A percentile compares a stretch with the other conserved stretches of the same genome.
Evolutionary conservation across 2,329 filamentous ascomycete genomes (phyloP).

Genomic region (Lasiodiplodia sp.): DNA sequence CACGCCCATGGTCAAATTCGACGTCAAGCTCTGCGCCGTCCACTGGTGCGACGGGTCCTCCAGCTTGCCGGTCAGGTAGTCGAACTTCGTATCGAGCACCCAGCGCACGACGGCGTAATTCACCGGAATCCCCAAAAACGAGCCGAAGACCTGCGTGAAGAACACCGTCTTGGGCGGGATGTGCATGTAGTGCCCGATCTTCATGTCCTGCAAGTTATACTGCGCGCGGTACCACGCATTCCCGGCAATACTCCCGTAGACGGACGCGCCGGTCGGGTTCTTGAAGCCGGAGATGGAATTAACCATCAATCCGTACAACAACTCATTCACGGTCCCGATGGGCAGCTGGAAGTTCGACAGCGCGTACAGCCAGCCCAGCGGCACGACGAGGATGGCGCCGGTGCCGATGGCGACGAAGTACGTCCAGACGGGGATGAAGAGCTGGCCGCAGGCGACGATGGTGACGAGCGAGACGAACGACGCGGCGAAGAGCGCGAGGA

Average conservation of each 20-base stretch:
- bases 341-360: constrained; percentile 63
- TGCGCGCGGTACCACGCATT: constrained; percentile 68
- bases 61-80: constrained; percentile 60
- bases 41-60: constrained; percentile 66
- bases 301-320: constrained; percentile 67
- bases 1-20: constrained; percentile 62
- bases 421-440: constrained; percentile 68
- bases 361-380: constrained; percentile 66
- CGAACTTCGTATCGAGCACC: constrained; percentile 64
- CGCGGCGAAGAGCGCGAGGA: constrained; percentile 56
- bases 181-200: constrained; percentile 71
- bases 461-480: constrained; percentile 60
- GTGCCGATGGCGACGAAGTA: constrained; percentile 64
- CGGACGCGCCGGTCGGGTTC: constrained; percentile 65
- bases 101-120: constrained; percentile 69
- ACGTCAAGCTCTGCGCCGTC: constrained; percentile 64
- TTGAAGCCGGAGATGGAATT: constrained; percentile 59
- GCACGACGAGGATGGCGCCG: constrained; percentile 63
- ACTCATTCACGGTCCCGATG: constrained; percentile 66
- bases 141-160: constrained; percentile 67
- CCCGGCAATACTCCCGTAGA: constrained; percentile 66
- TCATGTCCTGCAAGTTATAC: constrained; percentile 63
- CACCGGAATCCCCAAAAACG: constrained; percentile 65
- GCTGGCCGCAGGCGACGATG: constrained; percentile 58
- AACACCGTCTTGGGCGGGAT: constrained; percentile 66